Percentiles rank a stretch among this genome's conserved stretches.
Evolutionary conservation across 495 filamentous ascomycete genomes (phyloP).

Genomic region (Podospora comata): DNA sequence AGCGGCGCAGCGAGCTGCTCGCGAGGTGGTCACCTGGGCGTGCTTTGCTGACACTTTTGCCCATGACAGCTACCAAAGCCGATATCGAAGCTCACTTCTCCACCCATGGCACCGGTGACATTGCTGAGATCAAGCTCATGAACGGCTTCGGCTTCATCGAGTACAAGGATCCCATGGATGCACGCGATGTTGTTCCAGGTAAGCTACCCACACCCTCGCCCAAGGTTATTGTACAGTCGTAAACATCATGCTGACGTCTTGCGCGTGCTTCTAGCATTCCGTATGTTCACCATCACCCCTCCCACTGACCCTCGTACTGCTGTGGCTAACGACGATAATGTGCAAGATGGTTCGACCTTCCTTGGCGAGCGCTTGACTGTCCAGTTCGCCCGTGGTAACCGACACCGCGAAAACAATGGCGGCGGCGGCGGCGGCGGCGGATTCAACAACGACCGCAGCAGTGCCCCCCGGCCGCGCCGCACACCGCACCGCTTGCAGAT

Average conservation of each 20-base stretch:
- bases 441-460: conserved; percentile 66
- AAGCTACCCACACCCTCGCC: conserved; percentile 34
- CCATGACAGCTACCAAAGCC: conserved; percentile 77
- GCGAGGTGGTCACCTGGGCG: background rate
- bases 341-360: conserved; percentile 90
- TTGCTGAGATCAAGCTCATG: conserved; percentile 99
- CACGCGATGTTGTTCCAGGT: conserved; percentile 96
- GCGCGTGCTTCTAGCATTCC: conserved; percentile 46
- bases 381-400: conserved; percentile 93
- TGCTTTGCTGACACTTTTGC: conserved; percentile 10
- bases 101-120: conserved; percentile 91
- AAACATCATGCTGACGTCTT: conserved; percentile 30
- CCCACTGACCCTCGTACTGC: conserved; percentile 16
- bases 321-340: conserved; percentile 37
- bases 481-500: conserved; percentile 96
- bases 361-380: conserved; percentile 96
- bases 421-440: conserved; percentile 48
- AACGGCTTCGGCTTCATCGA: conserved; percentile 99
- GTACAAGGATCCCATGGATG: conserved; percentile 96
- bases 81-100: conserved; percentile 96
- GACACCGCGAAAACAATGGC: conserved; percentile 64
- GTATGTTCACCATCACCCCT: conserved; percentile 46
- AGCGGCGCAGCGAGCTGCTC: background rate
- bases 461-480: conserved; percentile 84
- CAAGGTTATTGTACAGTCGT: conserved; percentile 2